Evolutionary conservation across 306 rosid genomes (phyloP).

Genomic region (Oemleria cerasiformis): DNA sequence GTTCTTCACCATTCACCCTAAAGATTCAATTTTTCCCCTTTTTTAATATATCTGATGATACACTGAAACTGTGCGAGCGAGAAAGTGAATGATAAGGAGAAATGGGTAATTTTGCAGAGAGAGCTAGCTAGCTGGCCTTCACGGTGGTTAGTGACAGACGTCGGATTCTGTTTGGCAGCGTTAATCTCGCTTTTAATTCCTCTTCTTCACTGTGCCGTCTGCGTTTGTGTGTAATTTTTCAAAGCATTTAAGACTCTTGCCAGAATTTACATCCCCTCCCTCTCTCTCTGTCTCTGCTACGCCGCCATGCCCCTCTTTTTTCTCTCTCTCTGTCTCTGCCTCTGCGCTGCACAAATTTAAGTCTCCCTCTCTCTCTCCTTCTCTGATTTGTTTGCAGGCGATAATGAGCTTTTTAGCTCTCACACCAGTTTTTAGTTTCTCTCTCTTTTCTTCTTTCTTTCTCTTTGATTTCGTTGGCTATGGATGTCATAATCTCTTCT

Average conservation of each 20-base stretch:
- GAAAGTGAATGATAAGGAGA: neutral
- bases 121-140: neutral
- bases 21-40: neutral
- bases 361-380: neutral
- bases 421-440: conserved; percentile 43
- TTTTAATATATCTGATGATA: neutral
- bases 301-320: conserved; percentile 73
- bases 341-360: conserved; percentile 24
- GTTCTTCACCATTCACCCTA: neutral
- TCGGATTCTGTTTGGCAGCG: conserved; percentile 37
- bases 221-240: conserved; percentile 5
- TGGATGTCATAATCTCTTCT: conserved; percentile 48
- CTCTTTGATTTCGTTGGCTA: conserved; percentile 21
- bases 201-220: conserved; percentile 6
- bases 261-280: conserved; percentile 21
- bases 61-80: neutral
- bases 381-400: conserved; percentile 21
- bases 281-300: conserved; percentile 46
- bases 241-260: conserved; percentile 43
- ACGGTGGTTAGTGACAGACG: conserved; percentile 5
- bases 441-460: conserved; percentile 16
- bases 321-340: conserved; percentile 38
- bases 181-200: conserved; percentile 41
- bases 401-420: conserved; percentile 26
- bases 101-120: neutral